Conservation (phyloP, 768 basidiomycete genomes). For the Suillus sp. region DNA sequence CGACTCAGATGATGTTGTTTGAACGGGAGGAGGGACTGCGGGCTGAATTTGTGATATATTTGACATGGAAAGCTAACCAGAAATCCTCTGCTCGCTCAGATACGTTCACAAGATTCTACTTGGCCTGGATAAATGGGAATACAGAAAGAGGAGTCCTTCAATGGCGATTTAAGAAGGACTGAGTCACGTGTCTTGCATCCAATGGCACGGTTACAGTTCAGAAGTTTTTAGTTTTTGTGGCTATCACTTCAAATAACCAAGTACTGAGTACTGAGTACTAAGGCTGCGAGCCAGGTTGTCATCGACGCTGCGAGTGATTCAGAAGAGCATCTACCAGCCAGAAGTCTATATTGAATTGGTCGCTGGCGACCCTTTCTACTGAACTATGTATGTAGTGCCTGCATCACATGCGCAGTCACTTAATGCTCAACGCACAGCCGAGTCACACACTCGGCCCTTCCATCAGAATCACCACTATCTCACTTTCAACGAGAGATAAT, state of each 20-base stretch:
- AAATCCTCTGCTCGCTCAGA: not conserved
- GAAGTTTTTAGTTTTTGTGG: too few species aligned
- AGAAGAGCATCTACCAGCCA: not conserved
- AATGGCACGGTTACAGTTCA: too few species aligned
- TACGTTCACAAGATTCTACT: not conserved
- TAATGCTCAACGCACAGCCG: not conserved
- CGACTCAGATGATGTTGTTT: slow-evolving; percentile 27
- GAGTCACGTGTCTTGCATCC: not conserved
- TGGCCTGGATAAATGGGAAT: not conserved
- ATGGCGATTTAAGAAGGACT: not conserved
- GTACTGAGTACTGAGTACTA: not conserved
- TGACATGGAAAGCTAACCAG: slow-evolving; percentile 23
- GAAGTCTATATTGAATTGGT: not conserved
- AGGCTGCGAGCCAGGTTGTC: not conserved
- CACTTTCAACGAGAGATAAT: slow-evolving; percentile 16
- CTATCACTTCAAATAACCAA: not conserved
- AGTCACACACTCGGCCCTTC: not conserved
- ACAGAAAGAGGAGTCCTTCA: not conserved
- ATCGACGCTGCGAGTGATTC: not conserved
- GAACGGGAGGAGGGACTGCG: slow-evolving; percentile 23
- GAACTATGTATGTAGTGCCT: not conserved
- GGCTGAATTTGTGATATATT: slow-evolving; percentile 37
- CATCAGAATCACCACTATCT: not conserved
- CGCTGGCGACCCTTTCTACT: not conserved
- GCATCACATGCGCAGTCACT: not conserved